phyloP scores from a whole-genome alignment of 306 rosid species.

The Prunus mongolica region DNA sequence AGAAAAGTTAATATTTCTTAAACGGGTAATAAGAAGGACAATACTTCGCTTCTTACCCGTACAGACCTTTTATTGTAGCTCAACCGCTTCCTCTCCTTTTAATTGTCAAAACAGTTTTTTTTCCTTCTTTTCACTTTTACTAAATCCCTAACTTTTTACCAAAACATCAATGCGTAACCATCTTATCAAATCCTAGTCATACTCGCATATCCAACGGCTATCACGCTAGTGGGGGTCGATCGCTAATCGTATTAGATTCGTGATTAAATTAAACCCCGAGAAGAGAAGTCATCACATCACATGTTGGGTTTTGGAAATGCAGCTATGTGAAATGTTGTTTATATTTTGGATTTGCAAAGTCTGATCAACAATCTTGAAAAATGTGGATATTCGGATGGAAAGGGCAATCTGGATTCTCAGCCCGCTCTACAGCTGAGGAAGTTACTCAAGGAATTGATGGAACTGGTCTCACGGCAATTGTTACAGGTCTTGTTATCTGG shows the following conservation, averaged over 20 bases:
- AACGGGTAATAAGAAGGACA: no score
- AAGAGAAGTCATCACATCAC: no score
- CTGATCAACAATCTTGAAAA: background rate
- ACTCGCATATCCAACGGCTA: background rate
- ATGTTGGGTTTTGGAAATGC: background rate
- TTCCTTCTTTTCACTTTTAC: no score
- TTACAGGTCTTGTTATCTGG: slow-evolving; percentile 40
- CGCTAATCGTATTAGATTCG: background rate
- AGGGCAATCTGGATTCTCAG: slow-evolving; percentile 59
- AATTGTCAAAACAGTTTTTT: no score
- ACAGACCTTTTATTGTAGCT: no score
- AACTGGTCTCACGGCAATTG: slow-evolving; percentile 46
- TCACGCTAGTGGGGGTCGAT: background rate
- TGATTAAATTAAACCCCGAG: no score
- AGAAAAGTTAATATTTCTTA: no score
- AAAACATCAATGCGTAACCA: no score
- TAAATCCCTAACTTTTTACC: no score
- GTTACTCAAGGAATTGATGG: slow-evolving; percentile 53
- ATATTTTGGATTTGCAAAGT: background rate
- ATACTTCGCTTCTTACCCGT: no score
- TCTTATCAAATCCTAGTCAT: background rate
- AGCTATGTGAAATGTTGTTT: background rate
- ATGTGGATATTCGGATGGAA: slow-evolving; percentile 56
- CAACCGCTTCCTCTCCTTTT: no score
- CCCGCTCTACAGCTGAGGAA: slow-evolving; percentile 46